phyloP scores from a whole-genome alignment of 345 rosid species.

The Cochlearia excelsa region DNA sequence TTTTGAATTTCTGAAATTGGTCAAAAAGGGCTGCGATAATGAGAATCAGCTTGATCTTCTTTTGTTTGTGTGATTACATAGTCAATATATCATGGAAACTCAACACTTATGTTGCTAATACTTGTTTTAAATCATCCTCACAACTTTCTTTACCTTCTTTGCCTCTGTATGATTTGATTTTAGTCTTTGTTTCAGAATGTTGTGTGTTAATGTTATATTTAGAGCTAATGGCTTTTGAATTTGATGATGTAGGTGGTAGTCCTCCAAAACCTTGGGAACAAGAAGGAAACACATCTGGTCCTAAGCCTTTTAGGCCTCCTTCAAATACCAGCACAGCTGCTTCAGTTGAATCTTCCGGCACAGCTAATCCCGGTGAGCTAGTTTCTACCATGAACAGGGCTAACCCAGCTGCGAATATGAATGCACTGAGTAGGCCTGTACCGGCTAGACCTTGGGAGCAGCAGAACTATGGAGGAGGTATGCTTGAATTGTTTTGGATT shows the following conservation, averaged over 20 bases:
- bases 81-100: too few relatives aligned
- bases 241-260: constrained; percentile 44
- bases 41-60: not conserved
- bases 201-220: not conserved
- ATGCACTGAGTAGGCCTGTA: constrained; percentile 58
- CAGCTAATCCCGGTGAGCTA: constrained; percentile 82
- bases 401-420: constrained; percentile 47
- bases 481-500: constrained; percentile 33
- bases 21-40: constrained; percentile 3
- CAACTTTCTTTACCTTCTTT: too few relatives aligned
- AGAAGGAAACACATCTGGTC: constrained; percentile 63
- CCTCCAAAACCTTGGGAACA: constrained; percentile 99
- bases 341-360: constrained; percentile 94
- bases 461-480: constrained; percentile 54
- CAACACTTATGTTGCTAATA: too few relatives aligned
- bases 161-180: not conserved
- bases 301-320: constrained; percentile 89
- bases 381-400: constrained; percentile 45
- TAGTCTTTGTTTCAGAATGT: constrained; percentile 3
- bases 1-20: not conserved
- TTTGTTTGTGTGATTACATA: too few relatives aligned
- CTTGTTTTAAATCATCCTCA: too few relatives aligned
- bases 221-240: not conserved
- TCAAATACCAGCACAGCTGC: constrained; percentile 81
- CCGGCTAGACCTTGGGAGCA: constrained; percentile 94